Percentiles rank a stretch among this genome's conserved stretches.
Evolutionary conservation across 306 rosid genomes (phyloP).

Genomic region (Parietaria judaica): DNA sequence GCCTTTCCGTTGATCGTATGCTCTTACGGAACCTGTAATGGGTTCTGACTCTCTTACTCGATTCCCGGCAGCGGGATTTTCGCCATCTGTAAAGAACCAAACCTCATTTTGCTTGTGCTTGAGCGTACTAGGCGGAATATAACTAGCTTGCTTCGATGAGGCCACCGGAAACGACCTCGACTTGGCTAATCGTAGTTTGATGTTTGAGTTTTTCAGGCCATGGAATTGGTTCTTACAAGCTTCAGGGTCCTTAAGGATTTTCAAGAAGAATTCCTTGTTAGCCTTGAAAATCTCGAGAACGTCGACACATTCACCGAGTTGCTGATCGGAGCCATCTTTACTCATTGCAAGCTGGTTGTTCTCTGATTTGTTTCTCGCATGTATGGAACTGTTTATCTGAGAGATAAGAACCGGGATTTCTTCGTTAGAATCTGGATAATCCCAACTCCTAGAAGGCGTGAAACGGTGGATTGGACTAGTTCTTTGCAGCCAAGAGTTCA

Average conservation of each 20-base stretch:
- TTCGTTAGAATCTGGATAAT: slow-evolving; percentile 1
- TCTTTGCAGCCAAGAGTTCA: slow-evolving; percentile 21
- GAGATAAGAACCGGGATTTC: not conserved
- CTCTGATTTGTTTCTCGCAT: slow-evolving; percentile 19
- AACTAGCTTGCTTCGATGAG: slow-evolving; percentile 23
- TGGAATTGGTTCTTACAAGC: slow-evolving; percentile 19
- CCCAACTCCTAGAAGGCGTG: slow-evolving; percentile 24
- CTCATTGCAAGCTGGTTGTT: slow-evolving; percentile 11
- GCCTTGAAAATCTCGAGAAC: slow-evolving; percentile 39
- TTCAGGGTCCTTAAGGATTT: slow-evolving; percentile 40
- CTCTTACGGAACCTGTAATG: slow-evolving; percentile 18
- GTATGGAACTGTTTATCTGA: slow-evolving; percentile 14
- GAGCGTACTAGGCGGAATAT: slow-evolving; percentile 40
- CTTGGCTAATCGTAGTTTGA: slow-evolving; percentile 43
- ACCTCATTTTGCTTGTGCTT: slow-evolving; percentile 64
- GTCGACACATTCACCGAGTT: slow-evolving; percentile 36
- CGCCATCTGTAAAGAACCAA: slow-evolving; percentile 39
- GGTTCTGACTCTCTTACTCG: slow-evolving; percentile 26
- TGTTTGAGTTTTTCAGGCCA: slow-evolving; percentile 28
- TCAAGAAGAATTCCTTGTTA: slow-evolving; percentile 61
- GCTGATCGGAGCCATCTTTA: slow-evolving; percentile 20
- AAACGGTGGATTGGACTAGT: slow-evolving; percentile 20
- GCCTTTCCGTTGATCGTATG: not conserved
- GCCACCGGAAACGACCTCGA: slow-evolving; percentile 69
- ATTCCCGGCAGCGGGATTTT: slow-evolving; percentile 24